Evolutionary conservation across 2,329 filamentous ascomycete species (phyloP).

Genomic region (Cadophora malorum): DNA sequence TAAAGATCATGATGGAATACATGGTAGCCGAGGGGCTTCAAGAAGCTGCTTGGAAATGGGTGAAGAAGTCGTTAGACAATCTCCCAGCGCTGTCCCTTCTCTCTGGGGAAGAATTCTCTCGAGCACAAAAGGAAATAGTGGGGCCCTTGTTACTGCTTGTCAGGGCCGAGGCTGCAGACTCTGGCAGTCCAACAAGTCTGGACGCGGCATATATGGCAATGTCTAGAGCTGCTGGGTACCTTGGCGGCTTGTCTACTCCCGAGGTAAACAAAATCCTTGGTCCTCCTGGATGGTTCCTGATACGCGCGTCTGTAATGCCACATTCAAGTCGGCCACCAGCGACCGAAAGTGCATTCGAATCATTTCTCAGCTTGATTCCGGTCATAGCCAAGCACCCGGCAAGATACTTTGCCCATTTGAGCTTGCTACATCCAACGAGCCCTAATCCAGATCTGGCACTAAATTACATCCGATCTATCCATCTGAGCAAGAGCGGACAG

Average conservation of each 20-base stretch:
- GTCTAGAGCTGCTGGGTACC: conserved; percentile 29
- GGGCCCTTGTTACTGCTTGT: conserved; percentile 33
- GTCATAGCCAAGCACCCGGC: conserved; percentile 16
- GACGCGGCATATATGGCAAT: conserved; percentile 35
- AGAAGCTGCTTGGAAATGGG: conserved; percentile 42
- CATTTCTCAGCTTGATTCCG: conserved; percentile 33
- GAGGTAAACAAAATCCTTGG: conserved; percentile 25
- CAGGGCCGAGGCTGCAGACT: conserved; percentile 27
- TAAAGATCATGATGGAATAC: conserved; percentile 39
- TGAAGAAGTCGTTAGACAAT: conserved; percentile 34
- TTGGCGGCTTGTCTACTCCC: conserved; percentile 17
- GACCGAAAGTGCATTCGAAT: conserved; percentile 33
- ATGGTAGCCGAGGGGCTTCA: conserved; percentile 43
- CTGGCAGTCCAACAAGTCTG: conserved; percentile 21
- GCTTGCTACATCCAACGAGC: conserved; percentile 39
- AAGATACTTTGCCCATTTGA: conserved; percentile 32
- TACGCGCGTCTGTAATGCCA: conserved; percentile 20
- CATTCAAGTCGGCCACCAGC: conserved; percentile 19
- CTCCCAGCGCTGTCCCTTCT: conserved; percentile 15
- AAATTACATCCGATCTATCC: conserved; percentile 26
- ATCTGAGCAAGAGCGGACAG: not conserved
- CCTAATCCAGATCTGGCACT: conserved; percentile 37
- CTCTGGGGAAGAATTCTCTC: conserved; percentile 9
- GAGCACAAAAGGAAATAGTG: conserved; percentile 21
- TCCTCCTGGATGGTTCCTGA: conserved; percentile 26